phyloP scores from a whole-genome alignment of 2,329 filamentous ascomycete genomes.

The Aspergillus neoniger region DNA sequence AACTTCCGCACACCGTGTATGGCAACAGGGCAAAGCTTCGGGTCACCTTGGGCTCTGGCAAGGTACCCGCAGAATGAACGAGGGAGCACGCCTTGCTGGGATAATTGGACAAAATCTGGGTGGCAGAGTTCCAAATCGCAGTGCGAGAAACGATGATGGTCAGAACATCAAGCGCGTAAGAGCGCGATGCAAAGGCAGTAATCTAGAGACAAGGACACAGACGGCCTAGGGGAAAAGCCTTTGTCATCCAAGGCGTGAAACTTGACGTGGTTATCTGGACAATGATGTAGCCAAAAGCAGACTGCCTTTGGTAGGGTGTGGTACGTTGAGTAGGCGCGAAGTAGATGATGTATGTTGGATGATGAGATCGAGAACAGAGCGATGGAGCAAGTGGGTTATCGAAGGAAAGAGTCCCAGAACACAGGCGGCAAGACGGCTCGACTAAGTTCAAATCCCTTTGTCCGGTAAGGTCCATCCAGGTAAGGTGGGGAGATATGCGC shows the following conservation, averaged over 20 bases:
- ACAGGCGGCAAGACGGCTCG: constrained; percentile 18
- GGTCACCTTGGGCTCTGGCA: not conserved
- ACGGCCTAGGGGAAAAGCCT: not conserved
- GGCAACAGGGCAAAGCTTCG: not conserved
- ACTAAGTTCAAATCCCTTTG: constrained; percentile 21
- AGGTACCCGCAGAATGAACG: not conserved
- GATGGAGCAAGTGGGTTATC: constrained; percentile 9
- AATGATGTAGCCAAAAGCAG: not conserved
- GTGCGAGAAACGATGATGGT: not conserved
- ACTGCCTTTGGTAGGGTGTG: not conserved
- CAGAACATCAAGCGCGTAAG: not conserved
- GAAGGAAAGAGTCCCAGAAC: constrained; percentile 6
- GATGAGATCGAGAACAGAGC: not conserved
- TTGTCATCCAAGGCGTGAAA: not conserved
- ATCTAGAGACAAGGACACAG: not conserved
- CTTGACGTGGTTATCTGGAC: not conserved
- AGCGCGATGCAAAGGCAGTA: not conserved
- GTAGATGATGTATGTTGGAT: not conserved
- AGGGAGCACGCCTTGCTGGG: not conserved
- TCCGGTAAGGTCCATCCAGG: constrained; percentile 20
- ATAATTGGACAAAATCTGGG: not conserved
- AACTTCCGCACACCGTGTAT: constrained; percentile 2
- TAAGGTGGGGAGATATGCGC: constrained; percentile 21
- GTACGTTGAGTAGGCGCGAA: not conserved
- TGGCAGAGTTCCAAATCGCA: not conserved